Base-by-base conservation (phyloP, 805 yeast species). In the Yarrowia deformans region DNA sequence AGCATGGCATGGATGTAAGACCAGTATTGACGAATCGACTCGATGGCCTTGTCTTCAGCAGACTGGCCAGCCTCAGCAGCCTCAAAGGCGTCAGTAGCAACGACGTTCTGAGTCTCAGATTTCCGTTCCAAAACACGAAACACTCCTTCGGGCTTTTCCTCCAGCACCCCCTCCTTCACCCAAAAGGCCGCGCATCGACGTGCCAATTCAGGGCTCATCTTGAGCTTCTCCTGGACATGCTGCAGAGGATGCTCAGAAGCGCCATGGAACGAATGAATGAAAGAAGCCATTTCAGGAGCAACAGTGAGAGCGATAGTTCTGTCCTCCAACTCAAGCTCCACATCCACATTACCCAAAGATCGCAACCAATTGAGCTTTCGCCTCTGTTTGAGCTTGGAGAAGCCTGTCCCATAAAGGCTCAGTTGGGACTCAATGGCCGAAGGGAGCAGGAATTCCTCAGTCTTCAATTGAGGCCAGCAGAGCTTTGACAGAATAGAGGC, bases 381-480 rank as follows among this genome's bases (percentile, higher is more conserved):
- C 0, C 92, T 92, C 23, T 69, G 68, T 71, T 89, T 86, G 23
- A 81, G 69, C 0, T 74, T 70, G 5, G 80, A 73, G 75, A 81
- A 94, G 2, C 75, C 74, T 2, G 73, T 70, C 10, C 83, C 79
- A 73, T 85, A 91, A 0, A 73, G 71, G 1, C 82, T 79, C 69
- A 76, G 56, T 19, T 73, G 72, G 39, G 75, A 54, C 37, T 80
- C 75, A 1, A 92, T 77, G 0, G 69, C 73, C 0, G 72, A 71
- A 0, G 96, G 95, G 1, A 88, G 73, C 8, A 73, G 75, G 72
- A 87, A 83, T n/a, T 76, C 74, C 40, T 81, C 82, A 7, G 79
- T 77, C 37, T 81, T 74, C n/a, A 84, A 74, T 5, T 82, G 75
- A 0, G 93, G 91, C 99, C 99, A 94, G 76, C 88, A 94, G 19